Evolutionary conservation across 805 yeast species (phyloP).

Genomic region (Brettanomyces bruxellensis): DNA sequence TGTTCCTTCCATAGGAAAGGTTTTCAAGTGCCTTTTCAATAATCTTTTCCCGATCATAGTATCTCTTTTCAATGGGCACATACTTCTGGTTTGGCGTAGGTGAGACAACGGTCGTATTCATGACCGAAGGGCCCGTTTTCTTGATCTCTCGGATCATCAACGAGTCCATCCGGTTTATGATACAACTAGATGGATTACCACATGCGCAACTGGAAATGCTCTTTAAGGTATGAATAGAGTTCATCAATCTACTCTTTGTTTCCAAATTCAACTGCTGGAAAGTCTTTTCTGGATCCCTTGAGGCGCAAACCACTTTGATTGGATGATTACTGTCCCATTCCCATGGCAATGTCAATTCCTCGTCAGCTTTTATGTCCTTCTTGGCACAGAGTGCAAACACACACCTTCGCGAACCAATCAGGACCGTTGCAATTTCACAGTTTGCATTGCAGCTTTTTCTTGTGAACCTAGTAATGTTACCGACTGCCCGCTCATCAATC

Average conservation of each 20-base stretch:
- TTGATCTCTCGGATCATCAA: slow-evolving; percentile 44
- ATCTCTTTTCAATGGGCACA: slow-evolving; percentile 24
- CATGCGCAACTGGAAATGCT: slow-evolving; percentile 51
- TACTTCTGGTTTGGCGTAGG: slow-evolving; percentile 22
- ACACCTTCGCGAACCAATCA: slow-evolving; percentile 28
- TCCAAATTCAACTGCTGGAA: slow-evolving; percentile 43
- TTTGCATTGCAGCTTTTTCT: slow-evolving; percentile 74
- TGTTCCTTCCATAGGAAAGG: not conserved
- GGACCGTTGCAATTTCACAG: slow-evolving; percentile 48
- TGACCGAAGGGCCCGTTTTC: slow-evolving; percentile 50
- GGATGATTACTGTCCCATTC: slow-evolving; percentile 84
- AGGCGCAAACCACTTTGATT: slow-evolving; percentile 35
- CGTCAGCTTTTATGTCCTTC: slow-evolving; percentile 48
- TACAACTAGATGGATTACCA: slow-evolving; percentile 50
- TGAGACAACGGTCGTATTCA: slow-evolving; percentile 31
- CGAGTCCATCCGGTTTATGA: not conserved
- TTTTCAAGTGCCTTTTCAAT: slow-evolving; percentile 5
- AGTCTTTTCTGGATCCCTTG: slow-evolving; percentile 24
- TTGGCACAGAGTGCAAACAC: slow-evolving; percentile 51
- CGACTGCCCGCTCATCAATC: slow-evolving; percentile 72
- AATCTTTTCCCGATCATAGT: slow-evolving; percentile 15
- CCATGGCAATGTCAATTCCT: slow-evolving; percentile 78
- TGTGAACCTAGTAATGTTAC: slow-evolving; percentile 66
- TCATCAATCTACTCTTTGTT: slow-evolving; percentile 35
- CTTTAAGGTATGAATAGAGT: slow-evolving; percentile 53